Percentiles rank a stretch among this genome's conserved stretches.
These are phyloP conservation scores for Brasenia schreberi DNA, from an alignment of 164 flowering plant genomes.

Conservation along the genomic window DNA sequence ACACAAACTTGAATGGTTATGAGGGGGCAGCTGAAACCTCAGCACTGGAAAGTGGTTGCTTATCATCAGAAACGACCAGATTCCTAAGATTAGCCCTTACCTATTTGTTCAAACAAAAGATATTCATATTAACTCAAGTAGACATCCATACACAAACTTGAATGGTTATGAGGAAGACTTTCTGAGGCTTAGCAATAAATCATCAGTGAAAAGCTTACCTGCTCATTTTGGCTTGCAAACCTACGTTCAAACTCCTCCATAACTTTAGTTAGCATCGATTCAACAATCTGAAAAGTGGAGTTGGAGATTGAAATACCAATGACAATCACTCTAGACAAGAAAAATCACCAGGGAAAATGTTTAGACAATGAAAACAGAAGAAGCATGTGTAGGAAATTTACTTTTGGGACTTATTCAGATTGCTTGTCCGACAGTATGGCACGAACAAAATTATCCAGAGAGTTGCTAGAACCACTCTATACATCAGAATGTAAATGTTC, in stretches of 20 bases:
- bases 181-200: too few species aligned
- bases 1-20: neutral
- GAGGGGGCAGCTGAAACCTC: conserved; percentile 2
- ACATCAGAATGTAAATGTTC: too few species aligned
- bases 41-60: conserved; percentile 6
- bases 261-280: conserved; percentile 61
- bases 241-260: conserved; percentile 77
- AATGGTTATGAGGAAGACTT: too few species aligned
- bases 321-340: neutral
- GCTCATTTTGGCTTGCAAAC: conserved; percentile 34
- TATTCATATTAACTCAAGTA: neutral
- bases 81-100: conserved; percentile 5
- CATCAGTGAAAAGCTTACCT: conserved; percentile 16
- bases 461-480: conserved; percentile 31
- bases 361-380: neutral
- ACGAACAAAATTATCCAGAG: conserved; percentile 60
- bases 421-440: conserved; percentile 63
- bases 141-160: too few species aligned
- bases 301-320: neutral
- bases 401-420: conserved; percentile 86
- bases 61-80: conserved; percentile 5
- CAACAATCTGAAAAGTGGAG: conserved; percentile 49
- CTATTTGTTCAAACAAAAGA: conserved; percentile 1
- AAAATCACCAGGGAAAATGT: neutral
- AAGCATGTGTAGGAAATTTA: conserved; percentile 16